Base-by-base conservation (phyloP, 768 basidiomycete species). In the Kwoniella sp. region DNA sequence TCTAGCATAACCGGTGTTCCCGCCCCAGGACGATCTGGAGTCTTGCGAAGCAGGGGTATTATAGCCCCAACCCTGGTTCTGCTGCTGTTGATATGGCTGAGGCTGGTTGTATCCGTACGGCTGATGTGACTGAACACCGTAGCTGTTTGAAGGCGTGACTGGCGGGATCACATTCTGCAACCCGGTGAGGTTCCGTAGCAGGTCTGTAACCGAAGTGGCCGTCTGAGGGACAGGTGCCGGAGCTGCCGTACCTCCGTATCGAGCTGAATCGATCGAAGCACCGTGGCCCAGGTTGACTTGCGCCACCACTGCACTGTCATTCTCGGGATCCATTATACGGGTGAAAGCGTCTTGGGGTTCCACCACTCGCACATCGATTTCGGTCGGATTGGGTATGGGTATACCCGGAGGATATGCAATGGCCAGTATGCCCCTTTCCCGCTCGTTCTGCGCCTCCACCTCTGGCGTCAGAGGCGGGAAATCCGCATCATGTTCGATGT, bases 391-490 rank as follows among this genome's bases (percentile, higher is more conserved):
- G 9, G 52, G 52, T 9, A 47, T 31, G 14, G 52, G 37, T 3
- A 41, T 31, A 32, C 52, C 52, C 26, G 52, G 52, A 32, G 52
- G 52, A 42, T 53, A 46, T 7, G 31, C 26, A 19, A 60, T 39
- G 7, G 62, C 68, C 12, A 70, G 57, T 12, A 65, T 62, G 8
- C 60, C 63, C 6, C 57, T 36, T 36, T 70, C 68, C n/a, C 68
- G 36, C 8, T 29, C 39, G 14, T 59, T 59, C 41, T 70, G 68
- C 3, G 26, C 46, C 8, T 39, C 19, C 2, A 34, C 36, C 44
- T 70, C 68, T 15, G 38, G 41, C n/a, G 63, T 69, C 11, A 37
- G 20, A 15, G 31, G 43, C 10, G 23, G 38, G 15, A 23, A 28
- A 15, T 38, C 29, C 14, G 31, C 26, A 6, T 5, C 25, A 23